Evolutionary conservation across 495 filamentous ascomycete species (phyloP), one percentile per base, ranked within the genome.

Genomic region (Aspergillus campestris): DNA sequence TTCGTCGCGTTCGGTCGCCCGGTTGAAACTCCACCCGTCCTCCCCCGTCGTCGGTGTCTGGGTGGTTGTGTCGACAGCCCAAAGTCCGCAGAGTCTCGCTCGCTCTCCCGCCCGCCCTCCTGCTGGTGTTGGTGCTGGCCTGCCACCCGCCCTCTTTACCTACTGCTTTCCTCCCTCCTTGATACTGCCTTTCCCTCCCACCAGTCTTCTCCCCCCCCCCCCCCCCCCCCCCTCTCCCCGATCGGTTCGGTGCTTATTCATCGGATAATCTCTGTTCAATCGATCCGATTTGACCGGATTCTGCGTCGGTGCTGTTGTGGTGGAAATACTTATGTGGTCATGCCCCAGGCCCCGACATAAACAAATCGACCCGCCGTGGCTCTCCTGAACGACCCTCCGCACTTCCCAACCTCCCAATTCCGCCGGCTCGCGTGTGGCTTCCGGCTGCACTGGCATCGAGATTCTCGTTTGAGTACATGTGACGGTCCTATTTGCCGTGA

Each of bases 371-470:
- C 49, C 51, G 45, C 51, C 54, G 53, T 57, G 54, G 54, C 49
- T 59, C 48, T 52, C 52, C 46, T 53, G 54, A 59, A 50, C 37
- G 47, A 34, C 44, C 48, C 47, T 50, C 38, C 52, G 45, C 47
- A 15, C 55, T 53, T 34, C 35, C 43, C 50, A 51, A 53, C 31
- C 44, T 48, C 40, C 51, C 40, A 53, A 36, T 57, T 39, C 49
- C 53, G 58, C 65, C 59, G 64, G 67, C 63, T 68, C 60, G 57
- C 61, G 60, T 67, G 65, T 58, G 59, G 60, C 63, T 39, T 40
- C 45, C 47, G 50, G 62, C 64, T 71, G 67, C 64, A 61, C 65
- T 62, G 52, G 64, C 55, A 67, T 55, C 52, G 52, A 63, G 42
- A 53, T 45, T 31, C 31, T 29, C 42, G 55, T 50, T 48, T 55